A percentile compares a stretch with the other conserved stretches of the same genome.
Evolutionary conservation across 208 protist genomes (phyloP).

Genomic region (Zelonia costaricensis): DNA sequence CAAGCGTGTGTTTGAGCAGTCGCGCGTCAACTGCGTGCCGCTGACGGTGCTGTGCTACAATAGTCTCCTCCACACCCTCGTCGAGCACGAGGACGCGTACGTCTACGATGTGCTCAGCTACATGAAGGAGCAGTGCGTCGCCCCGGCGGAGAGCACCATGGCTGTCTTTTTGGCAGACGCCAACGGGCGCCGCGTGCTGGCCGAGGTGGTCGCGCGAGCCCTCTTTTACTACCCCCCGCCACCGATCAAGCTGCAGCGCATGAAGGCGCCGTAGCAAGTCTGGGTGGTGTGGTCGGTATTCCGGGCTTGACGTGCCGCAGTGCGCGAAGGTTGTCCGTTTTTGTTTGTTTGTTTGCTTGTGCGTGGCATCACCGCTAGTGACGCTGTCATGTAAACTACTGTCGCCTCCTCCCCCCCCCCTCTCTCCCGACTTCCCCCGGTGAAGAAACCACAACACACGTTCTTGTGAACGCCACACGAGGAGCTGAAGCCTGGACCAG

Average conservation of each 20-base stretch:
- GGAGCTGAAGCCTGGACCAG: no score
- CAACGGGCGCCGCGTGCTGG: slow-evolving; percentile 50
- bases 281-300: background rate
- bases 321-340: background rate
- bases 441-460: no score
- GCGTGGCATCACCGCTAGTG: no score
- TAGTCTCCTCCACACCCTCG: slow-evolving; percentile 69
- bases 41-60: slow-evolving; percentile 77
- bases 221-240: slow-evolving; percentile 28
- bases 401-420: no score
- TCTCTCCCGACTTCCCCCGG: no score
- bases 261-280: no score
- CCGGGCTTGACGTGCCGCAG: no score
- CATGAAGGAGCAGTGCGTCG: slow-evolving; percentile 73
- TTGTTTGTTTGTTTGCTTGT: background rate
- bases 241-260: slow-evolving; percentile 10
- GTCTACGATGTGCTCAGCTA: slow-evolving; percentile 81
- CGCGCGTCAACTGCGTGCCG: slow-evolving; percentile 61
- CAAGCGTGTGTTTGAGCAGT: slow-evolving; percentile 71
- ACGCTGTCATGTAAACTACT: background rate
- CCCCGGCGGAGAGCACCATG: slow-evolving; percentile 61
- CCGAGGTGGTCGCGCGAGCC: slow-evolving; percentile 33
- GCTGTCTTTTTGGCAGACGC: slow-evolving; percentile 67
- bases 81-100: slow-evolving; percentile 41
- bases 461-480: no score